Evolutionary conservation across 371 early-diverging fungal species (phyloP), one percentile per base, ranked within the genome.

Genomic region (Batkoa obscura): DNA sequence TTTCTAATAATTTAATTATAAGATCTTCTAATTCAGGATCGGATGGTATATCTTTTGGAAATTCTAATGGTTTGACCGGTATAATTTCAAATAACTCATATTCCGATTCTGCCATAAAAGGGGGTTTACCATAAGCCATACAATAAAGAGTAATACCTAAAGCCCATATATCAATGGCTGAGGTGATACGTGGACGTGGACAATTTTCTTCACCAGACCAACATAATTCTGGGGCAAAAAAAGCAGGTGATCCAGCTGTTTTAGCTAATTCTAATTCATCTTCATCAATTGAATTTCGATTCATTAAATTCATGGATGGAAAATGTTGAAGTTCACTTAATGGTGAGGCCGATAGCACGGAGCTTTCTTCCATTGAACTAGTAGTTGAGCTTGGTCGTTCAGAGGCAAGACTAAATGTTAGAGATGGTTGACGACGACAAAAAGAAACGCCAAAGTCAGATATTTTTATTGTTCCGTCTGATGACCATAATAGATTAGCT

Each of bases 101-200:
- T 69, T 94, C 94, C n/a, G 84, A 90, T n/a, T 83, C 81, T 9
- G 93, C 99, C 15, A 82, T 81, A 70, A 99, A 99, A 2, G 99
- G 99, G 46, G 94, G 89, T 30, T 76, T 73, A 4, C 99, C 99
- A 71, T 82, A 94, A 15, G 95, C 72, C 53, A 98, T 76, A 59
- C 97, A 97, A 66, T 91, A 99, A 13, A 99, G 74, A 1, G 98
- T 94, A n/a, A 99, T 96, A 1, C 99, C 99, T 56, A 97, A 72
- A 15, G 98, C 94, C 99, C 99, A 99, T 2, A 98, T 78, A 69
- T 99, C 99, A 41, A 98, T 92, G 5, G 86, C 84, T 48, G 82
- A 81, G 6, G 88, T 84, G 23, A 85, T 84, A 3, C 72, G 74
- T 32, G 74, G 75, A 33, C 70, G 62, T 36, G 34, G 1, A 33